Conservation (phyloP, 495 filamentous ascomycete species). For the Aspergillus taichungensis region DNA sequence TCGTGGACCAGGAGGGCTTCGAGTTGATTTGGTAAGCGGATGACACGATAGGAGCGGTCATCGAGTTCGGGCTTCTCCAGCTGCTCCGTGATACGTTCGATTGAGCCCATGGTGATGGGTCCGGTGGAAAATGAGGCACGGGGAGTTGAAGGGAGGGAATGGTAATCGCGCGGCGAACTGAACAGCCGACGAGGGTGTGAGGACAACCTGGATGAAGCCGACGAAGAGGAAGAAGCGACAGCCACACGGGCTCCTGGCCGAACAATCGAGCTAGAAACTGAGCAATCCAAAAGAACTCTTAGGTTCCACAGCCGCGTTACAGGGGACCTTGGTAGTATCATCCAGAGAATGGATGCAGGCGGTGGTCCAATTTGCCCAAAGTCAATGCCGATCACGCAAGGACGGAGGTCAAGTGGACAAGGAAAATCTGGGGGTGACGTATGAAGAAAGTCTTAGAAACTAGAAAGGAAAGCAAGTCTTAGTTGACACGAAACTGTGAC, state of each 20-base stretch:
- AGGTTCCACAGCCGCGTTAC: conserved; percentile 23
- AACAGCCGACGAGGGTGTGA: conserved; percentile 6
- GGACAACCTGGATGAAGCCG: conserved; percentile 10
- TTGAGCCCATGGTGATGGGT: conserved; percentile 34
- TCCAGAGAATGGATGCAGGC: conserved; percentile 14
- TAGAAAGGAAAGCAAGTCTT: too few species aligned
- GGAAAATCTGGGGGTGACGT: too few species aligned
- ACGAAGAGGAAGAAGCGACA: conserved; percentile 12
- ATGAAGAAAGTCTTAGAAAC: too few species aligned
- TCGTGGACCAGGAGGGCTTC: conserved; percentile 94
- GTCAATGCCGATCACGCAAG: too few species aligned
- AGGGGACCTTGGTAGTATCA: conserved; percentile 37
- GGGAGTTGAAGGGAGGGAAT: conserved; percentile 14
- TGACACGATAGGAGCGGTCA: conserved; percentile 80
- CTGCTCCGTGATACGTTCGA: conserved; percentile 65
- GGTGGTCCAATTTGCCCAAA: too few species aligned
- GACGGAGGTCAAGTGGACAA: too few species aligned
- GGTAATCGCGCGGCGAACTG: background rate
- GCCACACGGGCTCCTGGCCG: conserved; percentile 9
- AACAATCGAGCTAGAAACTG: conserved; percentile 12
- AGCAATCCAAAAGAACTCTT: conserved; percentile 16
- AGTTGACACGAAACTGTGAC: too few species aligned
- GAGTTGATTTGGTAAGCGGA: conserved; percentile 78
- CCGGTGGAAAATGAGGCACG: conserved; percentile 16
- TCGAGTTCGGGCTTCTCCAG: conserved; percentile 85